Evolutionary conservation across 805 yeast genomes (phyloP).

Genomic region (Groenewaldozyma tartarivorans): DNA sequence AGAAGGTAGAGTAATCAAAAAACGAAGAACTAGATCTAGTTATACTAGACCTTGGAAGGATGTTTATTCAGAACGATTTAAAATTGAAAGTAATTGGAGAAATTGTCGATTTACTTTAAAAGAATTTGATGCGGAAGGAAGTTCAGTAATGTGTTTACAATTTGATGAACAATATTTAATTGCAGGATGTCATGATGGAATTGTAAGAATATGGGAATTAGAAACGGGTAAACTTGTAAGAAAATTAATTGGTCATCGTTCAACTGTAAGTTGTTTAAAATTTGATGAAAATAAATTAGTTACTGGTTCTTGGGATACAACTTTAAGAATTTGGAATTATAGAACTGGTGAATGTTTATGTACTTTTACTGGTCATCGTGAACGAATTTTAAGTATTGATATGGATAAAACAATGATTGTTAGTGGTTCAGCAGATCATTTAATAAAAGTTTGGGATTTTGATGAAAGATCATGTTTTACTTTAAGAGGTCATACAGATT

Average conservation of each 20-base stretch:
- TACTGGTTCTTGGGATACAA: constrained; percentile 84
- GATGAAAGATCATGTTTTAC: constrained; percentile 89
- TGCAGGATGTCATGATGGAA: constrained; percentile 88
- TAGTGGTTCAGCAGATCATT: constrained; percentile 86
- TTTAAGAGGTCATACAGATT: constrained; percentile 83
- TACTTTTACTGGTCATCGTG: constrained; percentile 87
- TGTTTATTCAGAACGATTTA: constrained; percentile 82
- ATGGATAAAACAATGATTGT: constrained; percentile 75
- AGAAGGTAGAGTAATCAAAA: neutral
- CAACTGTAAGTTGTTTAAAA: constrained; percentile 75
- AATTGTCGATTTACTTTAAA: constrained; percentile 59
- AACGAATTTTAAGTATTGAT: constrained; percentile 77
- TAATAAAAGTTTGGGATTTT: constrained; percentile 94
- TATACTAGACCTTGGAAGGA: constrained; percentile 88
- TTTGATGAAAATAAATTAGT: constrained; percentile 86
- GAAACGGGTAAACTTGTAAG: constrained; percentile 67
- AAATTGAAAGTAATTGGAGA: constrained; percentile 92
- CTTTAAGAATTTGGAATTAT: constrained; percentile 93
- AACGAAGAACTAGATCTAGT: neutral
- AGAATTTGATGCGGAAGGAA: constrained; percentile 43
- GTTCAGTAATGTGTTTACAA: constrained; percentile 81
- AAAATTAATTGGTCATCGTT: constrained; percentile 78
- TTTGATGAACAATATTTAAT: constrained; percentile 71
- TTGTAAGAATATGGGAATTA: constrained; percentile 89
- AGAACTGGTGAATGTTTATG: constrained; percentile 90